A percentile compares a stretch with the other conserved stretches of the same genome.
Conservation (phyloP, 2,329 filamentous ascomycete species). For the Aspergillus aculeatinus region DNA sequence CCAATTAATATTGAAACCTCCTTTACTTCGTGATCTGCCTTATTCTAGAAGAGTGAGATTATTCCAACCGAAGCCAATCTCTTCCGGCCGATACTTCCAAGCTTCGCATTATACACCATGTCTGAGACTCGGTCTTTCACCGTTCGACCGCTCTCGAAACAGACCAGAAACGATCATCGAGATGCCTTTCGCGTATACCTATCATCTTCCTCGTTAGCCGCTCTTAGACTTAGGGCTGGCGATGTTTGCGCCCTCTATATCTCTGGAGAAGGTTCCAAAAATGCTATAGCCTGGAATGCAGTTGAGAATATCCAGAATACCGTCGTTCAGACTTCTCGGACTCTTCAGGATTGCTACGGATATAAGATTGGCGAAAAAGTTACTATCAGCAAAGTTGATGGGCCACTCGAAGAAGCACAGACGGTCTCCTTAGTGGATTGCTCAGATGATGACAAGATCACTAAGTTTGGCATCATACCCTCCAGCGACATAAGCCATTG, state of each 20-base stretch:
- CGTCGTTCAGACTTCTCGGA: constrained; percentile 69
- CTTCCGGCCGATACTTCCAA: not conserved
- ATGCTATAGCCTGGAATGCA: constrained; percentile 64
- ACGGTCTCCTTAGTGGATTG: constrained; percentile 63
- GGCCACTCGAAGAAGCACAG: constrained; percentile 54
- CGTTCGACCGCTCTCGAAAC: constrained; percentile 54
- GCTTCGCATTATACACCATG: constrained; percentile 28
- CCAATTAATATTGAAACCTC: not conserved
- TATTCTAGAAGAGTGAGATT: not conserved
- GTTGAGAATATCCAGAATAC: constrained; percentile 64
- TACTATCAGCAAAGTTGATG: constrained; percentile 56
- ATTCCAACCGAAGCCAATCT: not conserved
- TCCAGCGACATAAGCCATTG: constrained; percentile 45
- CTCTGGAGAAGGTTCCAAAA: constrained; percentile 45
- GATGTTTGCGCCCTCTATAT: constrained; percentile 52
- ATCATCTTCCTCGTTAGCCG: constrained; percentile 55
- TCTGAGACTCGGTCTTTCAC: constrained; percentile 48
- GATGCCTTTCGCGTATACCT: constrained; percentile 61
- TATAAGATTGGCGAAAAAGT: constrained; percentile 72
- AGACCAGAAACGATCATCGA: constrained; percentile 49
- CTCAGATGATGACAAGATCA: constrained; percentile 43
- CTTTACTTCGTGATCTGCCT: not conserved
- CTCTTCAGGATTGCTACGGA: constrained; percentile 69
- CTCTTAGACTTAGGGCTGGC: constrained; percentile 56
- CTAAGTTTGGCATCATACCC: constrained; percentile 35